Evolutionary conservation across 2,329 filamentous ascomycete species (phyloP), one percentile per base, ranked within the genome.

Genomic region (Curvularia verruculosa): DNA sequence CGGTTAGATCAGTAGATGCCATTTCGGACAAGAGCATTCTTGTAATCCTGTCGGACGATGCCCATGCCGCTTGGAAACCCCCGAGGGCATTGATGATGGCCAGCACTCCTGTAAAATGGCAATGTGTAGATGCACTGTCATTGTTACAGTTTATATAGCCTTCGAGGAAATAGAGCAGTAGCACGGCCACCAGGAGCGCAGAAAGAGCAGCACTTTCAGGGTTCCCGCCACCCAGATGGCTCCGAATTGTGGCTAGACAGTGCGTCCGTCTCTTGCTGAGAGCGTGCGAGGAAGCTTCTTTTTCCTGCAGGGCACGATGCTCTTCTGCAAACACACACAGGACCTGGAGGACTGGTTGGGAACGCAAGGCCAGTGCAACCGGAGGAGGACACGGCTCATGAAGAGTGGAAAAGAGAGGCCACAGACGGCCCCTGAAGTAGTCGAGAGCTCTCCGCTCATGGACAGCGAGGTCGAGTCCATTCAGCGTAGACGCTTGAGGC

Each of bases 81-180:
- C 89, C 13, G 86, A 90, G 65, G 90, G 90, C 43, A 90, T 96
- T 64, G 84, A 93, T 76, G 86, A 88, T 53, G 86, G 85, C 47
- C 88, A 96, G 79, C 90, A 89, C 73, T 15, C 60, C 60, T 5
- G 60, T 43, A 23, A 51, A 49, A 31, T 63, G 60, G 43, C 58
- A 59, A 34, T 44, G 47, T 15, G 60, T 63, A n/a, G 60, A 61
- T 46, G 55, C 60, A 48, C 53, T 48, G 23, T 57, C 52, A 8
- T 49, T 56, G 18, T 51, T 53, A 26, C 60, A 63, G 9, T 63
- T 56, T 2, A 63, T 43, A 41, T 61, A 63, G 26, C 60, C 60
- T 36, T 63, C 60, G 6, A 59, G 36, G 29, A 63, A 63, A 43
- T 63, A 63, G 13, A 63, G 45, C 21, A 63, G 53, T 21, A 63